Conservation (phyloP, 2,329 filamentous ascomycete genomes). For the Colletotrichum lini region DNA sequence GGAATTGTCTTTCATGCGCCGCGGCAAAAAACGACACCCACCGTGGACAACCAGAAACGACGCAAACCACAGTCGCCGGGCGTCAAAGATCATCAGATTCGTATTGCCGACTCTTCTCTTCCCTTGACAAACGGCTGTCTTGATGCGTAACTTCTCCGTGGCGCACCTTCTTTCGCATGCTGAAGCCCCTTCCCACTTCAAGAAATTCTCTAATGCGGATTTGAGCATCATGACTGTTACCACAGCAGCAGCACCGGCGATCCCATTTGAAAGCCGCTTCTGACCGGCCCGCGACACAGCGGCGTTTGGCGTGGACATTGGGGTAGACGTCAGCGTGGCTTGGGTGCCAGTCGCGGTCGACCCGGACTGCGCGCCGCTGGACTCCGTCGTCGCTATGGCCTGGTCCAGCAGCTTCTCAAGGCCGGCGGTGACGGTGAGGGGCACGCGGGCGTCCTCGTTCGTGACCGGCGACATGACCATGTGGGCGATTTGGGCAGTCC, state of each 20-base stretch:
- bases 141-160: neutral
- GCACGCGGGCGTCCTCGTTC: slow-evolving; percentile 42
- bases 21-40: neutral
- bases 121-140: neutral
- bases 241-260: slow-evolving; percentile 52
- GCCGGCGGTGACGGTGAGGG: slow-evolving; percentile 57
- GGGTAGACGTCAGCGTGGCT: slow-evolving; percentile 42
- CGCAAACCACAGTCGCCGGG: neutral
- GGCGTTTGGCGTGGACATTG: slow-evolving; percentile 47
- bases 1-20: neutral
- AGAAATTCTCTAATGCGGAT: neutral
- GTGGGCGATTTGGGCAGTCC: neutral
- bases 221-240: slow-evolving; percentile 54
- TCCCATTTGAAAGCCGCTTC: slow-evolving; percentile 53
- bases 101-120: neutral
- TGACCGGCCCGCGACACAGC: slow-evolving; percentile 52
- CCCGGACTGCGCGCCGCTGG: slow-evolving; percentile 25
- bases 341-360: slow-evolving; percentile 26
- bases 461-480: slow-evolving; percentile 25
- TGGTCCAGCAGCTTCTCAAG: slow-evolving; percentile 51
- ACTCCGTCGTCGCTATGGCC: slow-evolving; percentile 36
- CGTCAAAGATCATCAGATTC: neutral
- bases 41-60: neutral
- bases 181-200: too few species aligned
- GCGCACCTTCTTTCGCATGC: neutral